A percentile compares a stretch with the other conserved stretches of the same genome.
Evolutionary conservation across 2,329 filamentous ascomycete species (phyloP).

Genomic region (Stagonosporopsis chrysanthemi): DNA sequence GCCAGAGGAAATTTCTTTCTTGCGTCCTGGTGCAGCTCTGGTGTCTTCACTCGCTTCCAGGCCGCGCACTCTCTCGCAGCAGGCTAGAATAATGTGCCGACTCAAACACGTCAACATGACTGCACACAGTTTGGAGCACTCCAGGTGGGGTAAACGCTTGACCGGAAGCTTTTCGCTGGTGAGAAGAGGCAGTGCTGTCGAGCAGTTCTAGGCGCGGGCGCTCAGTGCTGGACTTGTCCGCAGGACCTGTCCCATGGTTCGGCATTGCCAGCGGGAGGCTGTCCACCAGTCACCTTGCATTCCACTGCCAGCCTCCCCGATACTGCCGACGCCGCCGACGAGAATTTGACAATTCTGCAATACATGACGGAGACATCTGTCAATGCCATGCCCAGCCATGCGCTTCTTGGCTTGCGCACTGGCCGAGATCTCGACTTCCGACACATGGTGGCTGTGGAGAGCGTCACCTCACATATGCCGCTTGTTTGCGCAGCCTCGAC

Average conservation of each 20-base stretch:
- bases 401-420: constrained; percentile 9
- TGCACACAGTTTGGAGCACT: constrained; percentile 3
- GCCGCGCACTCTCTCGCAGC: constrained; percentile 26
- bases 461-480: constrained; percentile 10
- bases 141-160: constrained; percentile 21
- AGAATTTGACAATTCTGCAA: constrained; percentile 8
- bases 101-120: constrained; percentile 19
- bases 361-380: constrained; percentile 15
- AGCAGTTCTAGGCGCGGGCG: constrained; percentile 14
- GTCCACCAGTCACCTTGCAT: constrained; percentile 21
- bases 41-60: constrained; percentile 14
- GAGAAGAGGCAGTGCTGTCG: constrained; percentile 19
- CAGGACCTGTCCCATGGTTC: constrained; percentile 19
- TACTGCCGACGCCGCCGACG: constrained; percentile 5
- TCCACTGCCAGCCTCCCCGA: constrained; percentile 7
- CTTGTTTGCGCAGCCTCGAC: background rate
- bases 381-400: constrained; percentile 5
- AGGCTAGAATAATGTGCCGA: constrained; percentile 9
- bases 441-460: constrained; percentile 10
- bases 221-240: constrained; percentile 9
- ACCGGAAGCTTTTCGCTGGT: constrained; percentile 7
- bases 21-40: constrained; percentile 21
- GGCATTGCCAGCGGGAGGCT: constrained; percentile 3
- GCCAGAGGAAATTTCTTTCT: constrained; percentile 31
- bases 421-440: constrained; percentile 5